phyloP scores from a whole-genome alignment of 1,284 basidiomycete species.

The Schizophyllum commune region DNA sequence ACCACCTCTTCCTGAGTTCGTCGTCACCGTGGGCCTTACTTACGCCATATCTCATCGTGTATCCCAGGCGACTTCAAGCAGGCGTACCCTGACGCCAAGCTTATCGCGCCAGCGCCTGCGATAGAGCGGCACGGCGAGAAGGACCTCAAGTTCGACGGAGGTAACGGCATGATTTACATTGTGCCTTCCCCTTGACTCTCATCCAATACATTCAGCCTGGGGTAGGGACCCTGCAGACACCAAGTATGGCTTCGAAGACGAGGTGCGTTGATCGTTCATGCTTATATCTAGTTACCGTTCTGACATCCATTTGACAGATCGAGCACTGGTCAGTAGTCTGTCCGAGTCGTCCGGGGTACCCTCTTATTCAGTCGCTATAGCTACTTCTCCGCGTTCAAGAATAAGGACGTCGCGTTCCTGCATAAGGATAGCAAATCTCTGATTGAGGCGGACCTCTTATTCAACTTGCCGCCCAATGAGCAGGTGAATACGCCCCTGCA shows the following conservation, averaged over 20 bases:
- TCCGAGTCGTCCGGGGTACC: neutral
- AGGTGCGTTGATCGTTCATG: constrained; percentile 37
- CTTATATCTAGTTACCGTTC: neutral
- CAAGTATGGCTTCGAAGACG: constrained; percentile 77
- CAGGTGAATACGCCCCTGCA: constrained; percentile 47
- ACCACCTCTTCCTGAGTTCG: constrained; percentile 59
- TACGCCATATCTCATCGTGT: neutral
- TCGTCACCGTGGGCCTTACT: neutral
- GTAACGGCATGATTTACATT: constrained; percentile 25
- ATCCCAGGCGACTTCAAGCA: constrained; percentile 58
- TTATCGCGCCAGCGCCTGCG: constrained; percentile 59
- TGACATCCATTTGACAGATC: constrained; percentile 33
- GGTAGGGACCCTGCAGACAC: constrained; percentile 54
- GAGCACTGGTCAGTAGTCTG: constrained; percentile 44
- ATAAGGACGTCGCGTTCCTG: constrained; percentile 87
- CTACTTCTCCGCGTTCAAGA: constrained; percentile 77
- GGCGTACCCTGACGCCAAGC: constrained; percentile 71
- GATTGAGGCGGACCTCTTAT: constrained; percentile 82
- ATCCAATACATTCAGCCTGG: constrained; percentile 37
- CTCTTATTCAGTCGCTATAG: constrained; percentile 25
- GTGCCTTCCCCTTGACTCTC: constrained; percentile 2
- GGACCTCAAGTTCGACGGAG: constrained; percentile 45
- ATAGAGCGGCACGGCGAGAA: constrained; percentile 35
- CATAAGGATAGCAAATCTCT: constrained; percentile 75
- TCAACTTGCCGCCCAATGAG: constrained; percentile 85